Evolutionary conservation across 2,329 filamentous ascomycete species (phyloP), one percentile per base, ranked within the genome.

Genomic region (Ascochyta viciae-villosae): DNA sequence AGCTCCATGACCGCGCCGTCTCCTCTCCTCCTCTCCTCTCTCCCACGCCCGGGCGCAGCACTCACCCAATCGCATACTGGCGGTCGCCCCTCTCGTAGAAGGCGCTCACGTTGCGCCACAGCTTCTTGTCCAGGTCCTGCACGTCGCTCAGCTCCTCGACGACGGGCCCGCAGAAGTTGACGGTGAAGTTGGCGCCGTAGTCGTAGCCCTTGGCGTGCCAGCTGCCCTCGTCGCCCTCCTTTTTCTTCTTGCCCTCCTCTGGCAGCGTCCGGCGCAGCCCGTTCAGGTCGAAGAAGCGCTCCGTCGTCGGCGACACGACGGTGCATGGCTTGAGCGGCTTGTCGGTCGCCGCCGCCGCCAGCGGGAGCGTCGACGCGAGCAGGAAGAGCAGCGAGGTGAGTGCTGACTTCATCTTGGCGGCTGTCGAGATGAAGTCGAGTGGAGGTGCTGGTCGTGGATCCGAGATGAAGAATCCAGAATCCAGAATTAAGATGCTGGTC

Each of bases 81-180:
- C 88, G 85, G 40, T 85, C 87, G 40, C 84, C 82, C 43, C 81
- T 80, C 70, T 84, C 82, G 71, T 94, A 95, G 71, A 88, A 93
- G 19, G 90, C 91, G 80, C 89, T 92, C 63, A 94, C 85, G 66
- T 94, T 93, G 76, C 80, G 80, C 87, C 87, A 91, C 43, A 81
- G 67, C 51, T 74, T 72, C 74, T 84, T 81, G 40, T 87, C 81
- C 37, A 93, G 74, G n/a, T 88, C 89, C 10, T 85, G 82, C 9
- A 90, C 84, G 59, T 86, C 80, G 39, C 82, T 78, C 19, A 89
- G 79, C 15, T 84, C 79, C 64, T 89, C 85, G 15, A 92, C 83
- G n/a, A 93, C 89, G 1, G 89, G 81, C 33, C 83, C 87, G 78
- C 91, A 95, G 65, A 95, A 88, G 77, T 95, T 95, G 67, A 94